Conservation (phyloP, 2,329 filamentous ascomycete genomes). For the Dichotomopilus funicola region DNA sequence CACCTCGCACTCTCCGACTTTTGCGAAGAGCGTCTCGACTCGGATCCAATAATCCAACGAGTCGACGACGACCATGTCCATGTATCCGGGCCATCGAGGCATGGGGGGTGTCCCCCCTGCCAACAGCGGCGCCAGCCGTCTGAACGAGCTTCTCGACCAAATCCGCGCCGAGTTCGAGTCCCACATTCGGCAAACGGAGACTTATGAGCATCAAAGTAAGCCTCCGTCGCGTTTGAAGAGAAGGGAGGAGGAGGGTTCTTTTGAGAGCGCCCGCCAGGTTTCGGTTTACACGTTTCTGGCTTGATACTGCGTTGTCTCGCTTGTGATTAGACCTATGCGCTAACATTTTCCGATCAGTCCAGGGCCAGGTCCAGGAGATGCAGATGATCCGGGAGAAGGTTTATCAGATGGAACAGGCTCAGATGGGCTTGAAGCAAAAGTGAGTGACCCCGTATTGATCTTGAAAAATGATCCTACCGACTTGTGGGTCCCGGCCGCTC, state of each 20-base stretch:
- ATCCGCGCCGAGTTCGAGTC: slow-evolving; percentile 87
- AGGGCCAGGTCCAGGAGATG: slow-evolving; percentile 88
- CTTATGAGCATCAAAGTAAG: slow-evolving; percentile 92
- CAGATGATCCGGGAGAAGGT: slow-evolving; percentile 91
- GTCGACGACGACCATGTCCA: slow-evolving; percentile 46
- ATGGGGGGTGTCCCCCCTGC: slow-evolving; percentile 63
- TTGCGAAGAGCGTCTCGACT: too few species aligned
- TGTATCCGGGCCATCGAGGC: slow-evolving; percentile 84
- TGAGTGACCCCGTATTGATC: slow-evolving; percentile 40
- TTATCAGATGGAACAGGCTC: slow-evolving; percentile 84
- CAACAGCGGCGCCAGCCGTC: slow-evolving; percentile 49
- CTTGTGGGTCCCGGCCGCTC: slow-evolving; percentile 5
- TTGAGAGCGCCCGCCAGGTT: too few species aligned
- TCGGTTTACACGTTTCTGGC: too few species aligned
- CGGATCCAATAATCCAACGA: not conserved
- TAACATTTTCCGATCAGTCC: slow-evolving; percentile 44
- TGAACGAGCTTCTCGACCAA: slow-evolving; percentile 88
- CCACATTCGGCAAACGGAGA: slow-evolving; percentile 72
- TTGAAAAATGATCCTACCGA: too few species aligned
- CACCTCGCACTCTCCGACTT: too few species aligned
- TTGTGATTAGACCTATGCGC: not conserved
- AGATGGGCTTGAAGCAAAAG: slow-evolving; percentile 87
- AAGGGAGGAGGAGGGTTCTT: too few species aligned
- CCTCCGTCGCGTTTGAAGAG: slow-evolving; percentile 23
- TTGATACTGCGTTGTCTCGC: too few species aligned